These are phyloP conservation scores for Pseudozyma pruni DNA, from an alignment of 1,284 basidiomycete species.

Conservation along the genomic window DNA sequence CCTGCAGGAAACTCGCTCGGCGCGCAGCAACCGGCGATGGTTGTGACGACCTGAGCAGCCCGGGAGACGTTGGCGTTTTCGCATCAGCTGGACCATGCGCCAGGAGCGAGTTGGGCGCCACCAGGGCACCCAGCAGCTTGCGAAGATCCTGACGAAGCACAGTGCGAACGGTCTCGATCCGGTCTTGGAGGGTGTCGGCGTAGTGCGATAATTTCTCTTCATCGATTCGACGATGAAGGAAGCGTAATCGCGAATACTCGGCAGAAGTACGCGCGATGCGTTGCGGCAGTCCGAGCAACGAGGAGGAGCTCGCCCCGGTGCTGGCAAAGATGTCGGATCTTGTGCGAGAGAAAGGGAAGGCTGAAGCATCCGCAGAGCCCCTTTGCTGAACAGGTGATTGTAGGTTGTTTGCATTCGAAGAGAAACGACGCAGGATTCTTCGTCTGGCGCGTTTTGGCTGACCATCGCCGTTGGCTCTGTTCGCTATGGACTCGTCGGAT, in stretches of 20 bases:
- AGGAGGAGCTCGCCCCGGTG: constrained; percentile 1
- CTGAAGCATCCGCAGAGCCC: neutral
- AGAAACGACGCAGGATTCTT: constrained; percentile 18
- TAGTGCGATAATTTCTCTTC: constrained; percentile 77
- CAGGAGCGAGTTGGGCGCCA: constrained; percentile 50
- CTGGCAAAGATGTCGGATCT: constrained; percentile 5
- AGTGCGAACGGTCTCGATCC: constrained; percentile 81
- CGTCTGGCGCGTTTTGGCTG: constrained; percentile 8
- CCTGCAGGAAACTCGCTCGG: constrained; percentile 27
- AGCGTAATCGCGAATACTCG: constrained; percentile 91
- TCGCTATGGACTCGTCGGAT: neutral
- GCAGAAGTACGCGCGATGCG: constrained; percentile 84
- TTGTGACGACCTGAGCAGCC: constrained; percentile 12
- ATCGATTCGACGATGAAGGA: constrained; percentile 84
- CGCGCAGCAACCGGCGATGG: constrained; percentile 6
- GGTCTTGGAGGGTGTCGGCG: constrained; percentile 81
- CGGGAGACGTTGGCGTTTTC: constrained; percentile 17
- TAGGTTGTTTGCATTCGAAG: constrained; percentile 2
- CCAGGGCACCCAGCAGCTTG: constrained; percentile 76
- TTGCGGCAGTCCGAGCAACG: constrained; percentile 71
- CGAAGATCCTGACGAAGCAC: constrained; percentile 85
- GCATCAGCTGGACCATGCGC: constrained; percentile 16
- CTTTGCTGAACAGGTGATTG: neutral
- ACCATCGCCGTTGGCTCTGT: neutral
- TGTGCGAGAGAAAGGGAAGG: constrained; percentile 1